These are phyloP conservation scores for Chalara sp. DNA, from an alignment of 2,329 filamentous ascomycete genomes.

Conservation along the genomic window DNA sequence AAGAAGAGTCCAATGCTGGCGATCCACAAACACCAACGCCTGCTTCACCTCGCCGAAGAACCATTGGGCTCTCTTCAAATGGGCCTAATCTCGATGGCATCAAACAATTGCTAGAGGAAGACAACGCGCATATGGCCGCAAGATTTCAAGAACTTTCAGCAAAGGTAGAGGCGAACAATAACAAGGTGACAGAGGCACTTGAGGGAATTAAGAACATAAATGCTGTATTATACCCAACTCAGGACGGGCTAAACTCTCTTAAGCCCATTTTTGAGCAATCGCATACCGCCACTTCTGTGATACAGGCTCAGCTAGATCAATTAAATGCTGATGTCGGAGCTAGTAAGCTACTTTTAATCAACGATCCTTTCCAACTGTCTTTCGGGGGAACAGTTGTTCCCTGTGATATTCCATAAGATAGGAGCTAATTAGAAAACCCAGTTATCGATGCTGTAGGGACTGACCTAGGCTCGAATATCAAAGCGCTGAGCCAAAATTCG, in stretches of 20 bases:
- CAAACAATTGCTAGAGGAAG: slow-evolving; percentile 15
- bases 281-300: slow-evolving; percentile 16
- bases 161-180: slow-evolving; percentile 18
- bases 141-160: slow-evolving; percentile 20
- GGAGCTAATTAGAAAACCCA: no score
- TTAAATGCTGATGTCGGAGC: slow-evolving; percentile 21
- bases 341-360: background rate
- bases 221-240: slow-evolving; percentile 11
- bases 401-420: no score
- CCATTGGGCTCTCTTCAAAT: background rate
- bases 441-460: slow-evolving; percentile 18
- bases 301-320: slow-evolving; percentile 26
- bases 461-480: slow-evolving; percentile 19
- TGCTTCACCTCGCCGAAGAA: background rate
- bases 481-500: slow-evolving; percentile 15
- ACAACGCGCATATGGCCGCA: slow-evolving; percentile 15
- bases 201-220: slow-evolving; percentile 16
- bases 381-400: no score
- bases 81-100: slow-evolving; percentile 4
- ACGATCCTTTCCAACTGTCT: no score
- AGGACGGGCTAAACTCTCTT: slow-evolving; percentile 15
- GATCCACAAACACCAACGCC: background rate
- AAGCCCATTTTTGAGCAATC: slow-evolving; percentile 17
- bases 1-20: background rate
- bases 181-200: slow-evolving; percentile 15